Evolutionary conservation across 2,329 filamentous ascomycete species (phyloP).

Genomic region (Fonsecaea pedrosoi): DNA sequence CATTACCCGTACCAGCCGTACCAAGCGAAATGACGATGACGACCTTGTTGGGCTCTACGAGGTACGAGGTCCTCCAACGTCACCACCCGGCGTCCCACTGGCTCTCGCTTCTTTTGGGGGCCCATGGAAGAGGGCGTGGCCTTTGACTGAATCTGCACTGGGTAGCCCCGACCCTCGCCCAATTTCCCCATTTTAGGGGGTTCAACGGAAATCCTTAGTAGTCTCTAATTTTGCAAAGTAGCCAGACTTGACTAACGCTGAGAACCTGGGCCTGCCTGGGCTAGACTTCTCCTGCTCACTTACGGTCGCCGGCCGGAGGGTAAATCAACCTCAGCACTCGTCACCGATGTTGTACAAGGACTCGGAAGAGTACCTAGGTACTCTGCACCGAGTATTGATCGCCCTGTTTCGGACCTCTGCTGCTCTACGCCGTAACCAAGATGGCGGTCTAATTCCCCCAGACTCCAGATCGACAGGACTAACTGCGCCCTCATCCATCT

Average conservation of each 20-base stretch:
- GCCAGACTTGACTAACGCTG: background rate
- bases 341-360: background rate
- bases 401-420: background rate
- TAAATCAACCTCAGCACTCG: slow-evolving; percentile 19
- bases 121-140: background rate
- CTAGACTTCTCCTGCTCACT: background rate
- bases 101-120: background rate
- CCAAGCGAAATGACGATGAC: slow-evolving; percentile 19
- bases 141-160: slow-evolving; percentile 15
- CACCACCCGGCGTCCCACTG: background rate
- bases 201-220: slow-evolving; percentile 8
- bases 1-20: background rate
- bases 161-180: slow-evolving; percentile 1
- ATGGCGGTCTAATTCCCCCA: background rate
- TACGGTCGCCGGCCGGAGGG: slow-evolving; percentile 15
- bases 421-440: background rate
- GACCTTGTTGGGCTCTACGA: slow-evolving; percentile 9
- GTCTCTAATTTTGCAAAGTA: background rate
- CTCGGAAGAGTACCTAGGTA: background rate
- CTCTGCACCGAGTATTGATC: background rate
- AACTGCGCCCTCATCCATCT: background rate
- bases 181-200: slow-evolving; percentile 6
- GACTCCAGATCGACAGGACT: slow-evolving; percentile 1
- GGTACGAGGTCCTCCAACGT: background rate
- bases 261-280: background rate